These are phyloP conservation scores for Nicotiana benthamiana DNA, from an alignment of 257 asterid species.

Conservation along the genomic window DNA sequence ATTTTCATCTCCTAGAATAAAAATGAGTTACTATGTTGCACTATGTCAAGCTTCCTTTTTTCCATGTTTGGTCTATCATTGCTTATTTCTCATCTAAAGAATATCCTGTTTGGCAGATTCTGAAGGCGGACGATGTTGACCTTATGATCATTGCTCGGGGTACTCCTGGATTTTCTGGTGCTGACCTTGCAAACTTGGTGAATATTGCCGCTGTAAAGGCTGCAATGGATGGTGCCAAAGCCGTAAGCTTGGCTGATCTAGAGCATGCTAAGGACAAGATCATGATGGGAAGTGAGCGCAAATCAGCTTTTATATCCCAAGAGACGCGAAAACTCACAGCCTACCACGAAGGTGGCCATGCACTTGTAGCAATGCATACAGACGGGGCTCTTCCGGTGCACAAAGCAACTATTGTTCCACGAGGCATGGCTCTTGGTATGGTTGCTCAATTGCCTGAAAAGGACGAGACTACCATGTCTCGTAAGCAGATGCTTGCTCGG, in stretches of 20 bases:
- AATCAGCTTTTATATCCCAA: slow-evolving; percentile 77
- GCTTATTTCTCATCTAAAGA: neutral
- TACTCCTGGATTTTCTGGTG: slow-evolving; percentile 95
- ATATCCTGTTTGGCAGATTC: slow-evolving; percentile 38
- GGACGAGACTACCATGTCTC: slow-evolving; percentile 71
- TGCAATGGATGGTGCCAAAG: slow-evolving; percentile 82
- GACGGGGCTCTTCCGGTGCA: slow-evolving; percentile 84
- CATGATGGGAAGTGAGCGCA: slow-evolving; percentile 94
- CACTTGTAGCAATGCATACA: slow-evolving; percentile 78
- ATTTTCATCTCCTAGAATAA: neutral
- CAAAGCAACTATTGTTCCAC: slow-evolving; percentile 86
- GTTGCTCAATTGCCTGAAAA: slow-evolving; percentile 74
- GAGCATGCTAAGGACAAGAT: slow-evolving; percentile 92
- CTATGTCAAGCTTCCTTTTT: neutral
- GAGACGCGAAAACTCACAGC: slow-evolving; percentile 74
- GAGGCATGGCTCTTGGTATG: slow-evolving; percentile 91
- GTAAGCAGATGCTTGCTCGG: slow-evolving; percentile 78
- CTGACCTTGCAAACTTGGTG: slow-evolving; percentile 87
- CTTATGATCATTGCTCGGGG: slow-evolving; percentile 80
- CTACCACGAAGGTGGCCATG: slow-evolving; percentile 92
- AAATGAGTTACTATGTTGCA: neutral
- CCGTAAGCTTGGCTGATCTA: slow-evolving; percentile 66
- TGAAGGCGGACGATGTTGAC: slow-evolving; percentile 88
- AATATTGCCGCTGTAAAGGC: slow-evolving; percentile 84
- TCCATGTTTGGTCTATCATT: neutral